Evolutionary conservation across 192 early-diverging fungal genomes (phyloP), one percentile per base, ranked within the genome.

Genomic region (Coemansia guatemalensis): DNA sequence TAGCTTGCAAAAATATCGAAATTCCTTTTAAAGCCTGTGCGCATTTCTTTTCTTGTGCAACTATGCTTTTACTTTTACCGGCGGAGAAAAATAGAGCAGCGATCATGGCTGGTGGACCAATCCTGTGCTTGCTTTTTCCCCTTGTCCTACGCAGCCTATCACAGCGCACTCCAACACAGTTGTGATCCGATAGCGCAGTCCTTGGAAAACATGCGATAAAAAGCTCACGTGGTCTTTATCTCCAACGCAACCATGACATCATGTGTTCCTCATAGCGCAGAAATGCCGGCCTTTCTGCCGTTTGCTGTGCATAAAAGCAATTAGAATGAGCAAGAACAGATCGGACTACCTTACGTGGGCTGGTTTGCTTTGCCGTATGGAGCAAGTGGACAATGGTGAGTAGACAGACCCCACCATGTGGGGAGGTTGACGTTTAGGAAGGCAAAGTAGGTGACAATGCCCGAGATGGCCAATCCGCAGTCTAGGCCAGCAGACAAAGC

Each of bases 401-500:
- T 58, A 22, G 68, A 65, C 6, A 44, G 44, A 5, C 82, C 82
- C 82, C 82, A 84, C 82, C 82, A 84, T 25, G 56, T 21, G 8
- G 69, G 65, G 11, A 84, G 58, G 2, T 51, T 65, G 20, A 71
- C 64, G 20, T 80, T 67, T 53, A 65, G 30, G 44, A 82, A 77
- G 12, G 68, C 71, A 58, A 71, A 76, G 49, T 75, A 82, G 2
- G 74, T 79, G 47, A 82, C 20, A 32, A 84, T 68, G 29, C 71
- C 74, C 12, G 80, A 75, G 17, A 84, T 73, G 4, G 78, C 78
- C 48, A 82, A 49, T 0, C 86, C 86, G 18, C 73, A 55, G 64
- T 88, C 85, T 18, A 88, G 62, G 2, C 82, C 87, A 0, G 83
- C 87, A 1, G 82, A 79, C 7, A 86, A 59, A 0, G 85, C 64